A percentile compares a stretch with the other conserved stretches of the same genome.
phyloP scores from a whole-genome alignment of 345 rosid genomes.

The Isatis tinctoria region DNA sequence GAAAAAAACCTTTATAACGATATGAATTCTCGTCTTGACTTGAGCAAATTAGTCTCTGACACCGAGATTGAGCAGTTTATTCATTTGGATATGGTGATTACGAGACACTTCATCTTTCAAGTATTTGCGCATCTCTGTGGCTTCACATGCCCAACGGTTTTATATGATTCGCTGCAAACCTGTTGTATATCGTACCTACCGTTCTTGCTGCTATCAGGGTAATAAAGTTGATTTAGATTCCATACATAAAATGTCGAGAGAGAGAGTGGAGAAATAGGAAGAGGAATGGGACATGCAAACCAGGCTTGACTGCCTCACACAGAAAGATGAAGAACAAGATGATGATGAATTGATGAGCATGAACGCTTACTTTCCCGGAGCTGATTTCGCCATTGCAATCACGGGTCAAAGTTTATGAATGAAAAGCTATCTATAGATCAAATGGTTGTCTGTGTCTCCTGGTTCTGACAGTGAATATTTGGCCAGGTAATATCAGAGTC shows the following conservation, averaged over 20 bases:
- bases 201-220: too few relatives aligned
- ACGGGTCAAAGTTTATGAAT: not conserved
- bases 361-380: constrained; percentile 32
- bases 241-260: constrained; percentile 1
- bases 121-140: too few relatives aligned
- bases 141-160: too few relatives aligned
- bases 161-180: too few relatives aligned
- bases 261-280: constrained; percentile 36
- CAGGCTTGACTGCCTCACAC: constrained; percentile 19
- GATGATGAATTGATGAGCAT: constrained; percentile 33
- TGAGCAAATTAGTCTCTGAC: too few relatives aligned
- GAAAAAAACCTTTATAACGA: too few relatives aligned
- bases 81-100: too few relatives aligned
- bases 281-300: constrained; percentile 60
- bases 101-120: too few relatives aligned
- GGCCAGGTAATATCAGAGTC: not conserved
- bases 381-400: not conserved
- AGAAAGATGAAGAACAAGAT: not conserved
- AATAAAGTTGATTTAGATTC: too few relatives aligned
- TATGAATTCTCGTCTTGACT: too few relatives aligned
- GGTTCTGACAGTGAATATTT: not conserved
- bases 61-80: too few relatives aligned
- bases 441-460: not conserved
- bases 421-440: not conserved
- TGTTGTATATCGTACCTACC: too few relatives aligned